Evolutionary conservation across 441 rosid genomes (phyloP), one percentile per base, ranked within the genome.

Genomic region (Daphne laureola): DNA sequence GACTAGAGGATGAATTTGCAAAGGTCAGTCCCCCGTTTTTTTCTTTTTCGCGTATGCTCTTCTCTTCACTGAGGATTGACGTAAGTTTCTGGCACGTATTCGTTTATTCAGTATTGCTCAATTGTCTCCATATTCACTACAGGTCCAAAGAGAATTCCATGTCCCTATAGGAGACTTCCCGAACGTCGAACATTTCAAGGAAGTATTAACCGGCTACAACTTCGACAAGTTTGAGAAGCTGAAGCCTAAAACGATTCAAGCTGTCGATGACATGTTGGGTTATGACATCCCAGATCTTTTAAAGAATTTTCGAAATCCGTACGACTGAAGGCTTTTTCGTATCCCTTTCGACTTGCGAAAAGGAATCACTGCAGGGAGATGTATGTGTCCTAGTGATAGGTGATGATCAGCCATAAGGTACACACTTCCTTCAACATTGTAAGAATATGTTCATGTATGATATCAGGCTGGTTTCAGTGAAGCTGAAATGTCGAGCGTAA

Each of bases 101-200:
- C 11, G 38, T 2, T 31, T 7, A 9, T 31, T 4, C 1, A 31
- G 38, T 31, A 17, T 4, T 35, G 18, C 52, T 59, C 13, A 7
- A 51, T 14, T 48, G 16, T 26, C 17, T 17, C 25, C n/a, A 17
- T 43, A 16, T 27, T 17, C 18, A 46, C 54, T 48, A 63, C 75
- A 86, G 98, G 94, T 92, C 31, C 96, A 86, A 59, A 81, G 86
- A 67, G 96, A 92, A 64, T 76, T 72, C 61, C 96, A 84, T 62
- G 73, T 89, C 48, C 97, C 97, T 26, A 74, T 81, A 12, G 96
- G 98, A n/a, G 97, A 92, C 69, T 86, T 92, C 55, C 97, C 98
- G 4, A 86, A 80, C 42, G 87, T 75, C 2, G 97, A 89, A 7
- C 86, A 84, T 2, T 92, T 86, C 61, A 75, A 72, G 73, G 96